Evolutionary conservation across 306 rosid species (phyloP), one percentile per base, ranked within the genome.

Genomic region (Rubus parviflorus): DNA sequence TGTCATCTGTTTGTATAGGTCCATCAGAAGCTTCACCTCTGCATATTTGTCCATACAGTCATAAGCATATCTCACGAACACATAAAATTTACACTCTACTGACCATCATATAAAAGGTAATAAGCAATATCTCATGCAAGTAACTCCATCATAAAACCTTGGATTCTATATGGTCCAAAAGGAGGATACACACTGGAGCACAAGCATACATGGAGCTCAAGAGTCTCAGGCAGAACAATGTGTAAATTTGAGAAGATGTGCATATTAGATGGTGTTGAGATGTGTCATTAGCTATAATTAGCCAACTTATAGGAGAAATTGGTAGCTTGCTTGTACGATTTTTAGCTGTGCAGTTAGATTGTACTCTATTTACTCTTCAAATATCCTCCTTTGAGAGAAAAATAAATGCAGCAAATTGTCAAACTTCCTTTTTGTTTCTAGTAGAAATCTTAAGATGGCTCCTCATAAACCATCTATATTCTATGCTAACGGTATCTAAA

Each of bases 1-100:
- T 70, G 78, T 74, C 83, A 78, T 70, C 63, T 66, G 83, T 51
- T 75, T 76, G 73, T 54, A 84, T 41, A 92, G 75, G 61, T 80
- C 91, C 42, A 89, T 57, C 72, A 94, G 81, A 58, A 72, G 67
- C 88, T 90, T 87, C 81, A 87, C 79, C 80, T 87, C 98, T 94
- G 93, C 80, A 81, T 40, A 89, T 83, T 82, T 74, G 70, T 62
- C 85, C 66, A 62, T 57, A 66, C 35, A 45, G 38, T 16, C 54
- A 71, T 54, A 14, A 42, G 69, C 52, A 70, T 8, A 74, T 61
- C 15, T 30, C 35, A 30, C 2, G 35, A 30, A 30, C 35, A 30
- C 35, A 56, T 62, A 46, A 71, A 60, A 61, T 38, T 37, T 13
- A 79, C 10, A 43, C 56, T 53, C 53, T 57, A 37, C 70, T 22